A percentile compares a stretch with the other conserved stretches of the same genome.
Evolutionary conservation across 345 rosid species (phyloP).

Genomic region (Clarkia xantiana): DNA sequence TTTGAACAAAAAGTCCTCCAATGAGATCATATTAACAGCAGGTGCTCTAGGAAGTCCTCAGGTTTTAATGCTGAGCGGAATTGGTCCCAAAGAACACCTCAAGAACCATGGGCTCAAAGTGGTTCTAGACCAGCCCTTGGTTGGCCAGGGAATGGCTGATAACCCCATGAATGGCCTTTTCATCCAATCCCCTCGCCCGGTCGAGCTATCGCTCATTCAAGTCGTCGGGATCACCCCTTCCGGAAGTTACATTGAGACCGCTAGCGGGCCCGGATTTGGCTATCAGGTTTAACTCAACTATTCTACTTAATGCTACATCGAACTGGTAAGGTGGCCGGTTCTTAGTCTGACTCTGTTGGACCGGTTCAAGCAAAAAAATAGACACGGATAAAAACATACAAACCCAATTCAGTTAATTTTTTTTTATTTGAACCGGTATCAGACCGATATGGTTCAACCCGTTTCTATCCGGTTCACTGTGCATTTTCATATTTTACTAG

Average conservation of each 20-base stretch:
- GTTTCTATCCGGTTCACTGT: too few relatives aligned
- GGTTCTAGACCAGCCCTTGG: slow-evolving; percentile 44
- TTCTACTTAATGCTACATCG: too few relatives aligned
- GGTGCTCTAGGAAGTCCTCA: slow-evolving; percentile 91
- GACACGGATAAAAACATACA: too few relatives aligned
- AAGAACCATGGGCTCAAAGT: slow-evolving; percentile 28
- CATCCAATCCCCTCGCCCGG: slow-evolving; percentile 47
- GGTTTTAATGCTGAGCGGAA: slow-evolving; percentile 58
- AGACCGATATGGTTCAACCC: too few relatives aligned
- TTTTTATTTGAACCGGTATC: too few relatives aligned
- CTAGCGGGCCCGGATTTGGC: slow-evolving; percentile 41
- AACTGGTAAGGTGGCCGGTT: too few relatives aligned
- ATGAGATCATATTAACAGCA: slow-evolving; percentile 55
- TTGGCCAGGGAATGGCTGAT: slow-evolving; percentile 77
- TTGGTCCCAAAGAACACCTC: slow-evolving; percentile 52
- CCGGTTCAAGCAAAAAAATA: too few relatives aligned
- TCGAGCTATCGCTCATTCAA: slow-evolving; percentile 47
- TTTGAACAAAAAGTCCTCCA: slow-evolving; percentile 17
- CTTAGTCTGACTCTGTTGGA: too few relatives aligned
- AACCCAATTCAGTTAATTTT: too few relatives aligned
- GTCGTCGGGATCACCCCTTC: slow-evolving; percentile 49
- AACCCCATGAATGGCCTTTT: slow-evolving; percentile 59
- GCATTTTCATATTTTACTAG: too few relatives aligned
- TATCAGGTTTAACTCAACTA: slow-evolving; percentile 6
- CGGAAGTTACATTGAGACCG: slow-evolving; percentile 42